Evolutionary conservation across 495 filamentous ascomycete genomes (phyloP).

Genomic region (Talaromyces adpressus): DNA sequence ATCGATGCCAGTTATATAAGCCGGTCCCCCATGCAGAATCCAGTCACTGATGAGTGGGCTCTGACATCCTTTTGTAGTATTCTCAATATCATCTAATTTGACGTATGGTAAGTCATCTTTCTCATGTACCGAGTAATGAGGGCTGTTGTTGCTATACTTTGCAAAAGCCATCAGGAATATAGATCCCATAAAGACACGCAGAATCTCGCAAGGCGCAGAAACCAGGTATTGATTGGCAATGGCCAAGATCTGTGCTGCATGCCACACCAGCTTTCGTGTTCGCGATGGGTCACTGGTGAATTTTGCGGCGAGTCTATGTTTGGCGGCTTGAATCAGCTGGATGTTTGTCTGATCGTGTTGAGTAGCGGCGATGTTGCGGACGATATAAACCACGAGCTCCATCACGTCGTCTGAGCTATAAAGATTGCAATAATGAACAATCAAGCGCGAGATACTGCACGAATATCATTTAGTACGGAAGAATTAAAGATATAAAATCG

Average conservation of each 20-base stretch:
- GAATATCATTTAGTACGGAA: neutral
- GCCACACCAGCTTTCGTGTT: slow-evolving; percentile 6
- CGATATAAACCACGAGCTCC: slow-evolving; percentile 5
- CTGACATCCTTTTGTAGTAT: neutral
- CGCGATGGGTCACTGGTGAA: neutral
- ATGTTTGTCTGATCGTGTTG: neutral
- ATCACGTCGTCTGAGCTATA: slow-evolving; percentile 7
- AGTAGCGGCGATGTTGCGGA: slow-evolving; percentile 4
- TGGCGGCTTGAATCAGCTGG: neutral
- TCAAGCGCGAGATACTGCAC: slow-evolving; percentile 3
- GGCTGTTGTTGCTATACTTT: neutral
- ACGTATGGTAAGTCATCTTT: neutral
- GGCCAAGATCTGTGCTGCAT: slow-evolving; percentile 3
- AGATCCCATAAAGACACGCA: slow-evolving; percentile 5
- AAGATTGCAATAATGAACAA: slow-evolving; percentile 5
- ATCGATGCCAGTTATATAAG: neutral
- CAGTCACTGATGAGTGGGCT: neutral
- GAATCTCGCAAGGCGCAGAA: slow-evolving; percentile 7
- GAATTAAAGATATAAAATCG: neutral
- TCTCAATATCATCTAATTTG: neutral
- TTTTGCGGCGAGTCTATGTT: neutral
- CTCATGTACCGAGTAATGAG: neutral
- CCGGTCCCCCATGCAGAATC: slow-evolving; percentile 1
- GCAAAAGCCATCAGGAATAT: slow-evolving; percentile 6
- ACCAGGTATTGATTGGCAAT: slow-evolving; percentile 5